Evolutionary conservation across 352 stramenopile genomes (phyloP).

Genomic region (Halophytophthora batemanensis): DNA sequence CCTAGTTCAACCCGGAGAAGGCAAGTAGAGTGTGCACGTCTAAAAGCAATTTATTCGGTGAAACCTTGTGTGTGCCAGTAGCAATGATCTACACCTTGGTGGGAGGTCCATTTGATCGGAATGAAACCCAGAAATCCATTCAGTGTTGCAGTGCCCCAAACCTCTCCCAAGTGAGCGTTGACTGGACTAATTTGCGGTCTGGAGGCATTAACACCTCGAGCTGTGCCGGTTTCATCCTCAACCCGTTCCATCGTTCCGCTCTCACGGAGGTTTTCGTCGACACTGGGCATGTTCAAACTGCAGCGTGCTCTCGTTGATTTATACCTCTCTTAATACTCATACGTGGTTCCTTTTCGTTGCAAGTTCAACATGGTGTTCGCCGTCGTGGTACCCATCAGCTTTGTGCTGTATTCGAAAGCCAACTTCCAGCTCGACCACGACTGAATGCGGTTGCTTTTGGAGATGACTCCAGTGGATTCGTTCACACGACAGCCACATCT

Average conservation of each 20-base stretch:
- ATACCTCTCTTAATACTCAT: not conserved
- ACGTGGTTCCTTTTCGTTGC: not conserved
- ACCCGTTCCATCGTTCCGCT: not conserved
- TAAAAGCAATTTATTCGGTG: too few relatives aligned
- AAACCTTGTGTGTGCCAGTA: too few relatives aligned
- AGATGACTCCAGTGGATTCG: not conserved
- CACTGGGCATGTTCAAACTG: not conserved
- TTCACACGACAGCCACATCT: slow-evolving; percentile 1
- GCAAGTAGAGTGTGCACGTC: too few relatives aligned
- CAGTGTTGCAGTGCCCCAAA: too few relatives aligned
- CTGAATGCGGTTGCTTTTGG: not conserved
- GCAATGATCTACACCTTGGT: too few relatives aligned
- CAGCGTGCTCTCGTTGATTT: not conserved
- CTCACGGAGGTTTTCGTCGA: slow-evolving; percentile 7
- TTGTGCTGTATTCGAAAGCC: slow-evolving; percentile 1
- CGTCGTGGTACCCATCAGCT: slow-evolving; percentile 3
- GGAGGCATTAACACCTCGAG: slow-evolving; percentile 5
- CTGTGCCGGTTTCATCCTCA: slow-evolving; percentile 6
- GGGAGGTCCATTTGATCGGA: too few relatives aligned
- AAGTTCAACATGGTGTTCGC: slow-evolving; percentile 10
- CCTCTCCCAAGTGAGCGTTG: too few relatives aligned
- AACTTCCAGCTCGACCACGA: slow-evolving; percentile 5
- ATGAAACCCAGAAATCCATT: too few relatives aligned
- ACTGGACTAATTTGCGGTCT: too few relatives aligned
- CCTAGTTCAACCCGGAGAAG: too few relatives aligned